Evolutionary conservation across 73 alveolate species (phyloP).

Genomic region (Paramecium biaurelia): DNA sequence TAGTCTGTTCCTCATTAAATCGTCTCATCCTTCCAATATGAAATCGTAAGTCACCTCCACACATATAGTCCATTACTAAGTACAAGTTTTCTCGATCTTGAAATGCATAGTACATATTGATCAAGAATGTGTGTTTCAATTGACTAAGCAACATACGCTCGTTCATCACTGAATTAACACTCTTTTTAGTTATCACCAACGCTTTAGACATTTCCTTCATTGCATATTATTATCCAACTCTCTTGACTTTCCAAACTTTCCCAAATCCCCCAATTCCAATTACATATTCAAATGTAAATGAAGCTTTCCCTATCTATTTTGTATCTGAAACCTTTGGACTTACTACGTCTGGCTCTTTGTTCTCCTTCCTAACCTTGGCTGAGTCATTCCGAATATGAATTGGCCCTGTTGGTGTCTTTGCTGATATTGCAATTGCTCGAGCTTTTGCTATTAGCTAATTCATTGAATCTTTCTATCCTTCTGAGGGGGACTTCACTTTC

Average conservation of each 20-base stretch:
- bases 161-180: slow-evolving; percentile 89
- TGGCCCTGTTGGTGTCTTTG: background rate
- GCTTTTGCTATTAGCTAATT: slow-evolving; percentile 2
- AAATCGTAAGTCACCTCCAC: slow-evolving; percentile 95
- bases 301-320: background rate
- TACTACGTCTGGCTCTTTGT: slow-evolving; percentile 19
- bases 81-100: slow-evolving; percentile 90
- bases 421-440: background rate
- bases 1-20: slow-evolving; percentile 88
- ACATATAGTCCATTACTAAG: slow-evolving; percentile 85
- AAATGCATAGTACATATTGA: slow-evolving; percentile 92
- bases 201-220: slow-evolving; percentile 67
- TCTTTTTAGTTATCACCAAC: slow-evolving; percentile 68
- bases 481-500: background rate
- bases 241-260: slow-evolving; percentile 80
- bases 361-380: slow-evolving; percentile 15
- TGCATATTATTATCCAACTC: background rate
- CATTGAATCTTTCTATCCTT: background rate
- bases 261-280: slow-evolving; percentile 85
- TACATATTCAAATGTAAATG: slow-evolving; percentile 65
- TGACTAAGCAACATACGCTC: slow-evolving; percentile 86
- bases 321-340: slow-evolving; percentile 28
- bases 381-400: slow-evolving; percentile 47
- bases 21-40: slow-evolving; percentile 83
- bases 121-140: slow-evolving; percentile 81